Evolutionary conservation across 495 filamentous ascomycete species (phyloP).

Genomic region (Hypoxylon intermedium): DNA sequence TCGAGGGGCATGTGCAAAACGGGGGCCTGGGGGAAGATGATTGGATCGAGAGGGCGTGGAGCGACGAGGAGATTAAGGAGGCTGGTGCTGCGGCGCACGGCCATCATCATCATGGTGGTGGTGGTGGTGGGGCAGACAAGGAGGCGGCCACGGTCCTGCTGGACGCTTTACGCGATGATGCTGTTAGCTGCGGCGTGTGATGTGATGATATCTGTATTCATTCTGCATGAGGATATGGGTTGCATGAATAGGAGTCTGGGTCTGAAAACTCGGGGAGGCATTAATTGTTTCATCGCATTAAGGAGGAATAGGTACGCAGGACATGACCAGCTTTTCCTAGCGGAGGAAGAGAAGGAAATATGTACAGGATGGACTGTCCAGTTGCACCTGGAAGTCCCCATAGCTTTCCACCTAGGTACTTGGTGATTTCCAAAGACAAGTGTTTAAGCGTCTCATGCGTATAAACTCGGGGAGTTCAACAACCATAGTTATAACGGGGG

Average conservation of each 20-base stretch:
- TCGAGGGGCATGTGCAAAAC: conserved; percentile 9
- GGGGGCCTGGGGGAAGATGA: conserved; percentile 26
- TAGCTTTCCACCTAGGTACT: too few species aligned
- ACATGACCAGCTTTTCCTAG: too few species aligned
- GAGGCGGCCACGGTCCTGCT: conserved; percentile 40
- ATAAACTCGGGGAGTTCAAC: too few species aligned
- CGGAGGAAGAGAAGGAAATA: too few species aligned
- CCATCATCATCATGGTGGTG: background rate
- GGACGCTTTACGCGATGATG: conserved; percentile 34
- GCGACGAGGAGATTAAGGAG: conserved; percentile 29
- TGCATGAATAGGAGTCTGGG: conserved; percentile 11
- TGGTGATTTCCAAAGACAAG: too few species aligned
- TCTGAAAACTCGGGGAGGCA: background rate
- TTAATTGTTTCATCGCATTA: background rate
- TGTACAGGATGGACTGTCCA: too few species aligned
- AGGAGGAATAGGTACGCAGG: too few species aligned
- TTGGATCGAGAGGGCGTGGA: conserved; percentile 41
- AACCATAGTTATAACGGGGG: too few species aligned
- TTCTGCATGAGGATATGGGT: background rate
- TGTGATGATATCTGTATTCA: background rate
- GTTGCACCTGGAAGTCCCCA: too few species aligned
- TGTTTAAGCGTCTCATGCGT: too few species aligned
- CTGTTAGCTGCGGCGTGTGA: conserved; percentile 27
- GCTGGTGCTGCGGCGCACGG: conserved; percentile 1
- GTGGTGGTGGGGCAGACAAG: conserved; percentile 21